These are phyloP conservation scores for Gynostemma pentaphyllum DNA, from an alignment of 306 rosid genomes.

Conservation along the genomic window DNA sequence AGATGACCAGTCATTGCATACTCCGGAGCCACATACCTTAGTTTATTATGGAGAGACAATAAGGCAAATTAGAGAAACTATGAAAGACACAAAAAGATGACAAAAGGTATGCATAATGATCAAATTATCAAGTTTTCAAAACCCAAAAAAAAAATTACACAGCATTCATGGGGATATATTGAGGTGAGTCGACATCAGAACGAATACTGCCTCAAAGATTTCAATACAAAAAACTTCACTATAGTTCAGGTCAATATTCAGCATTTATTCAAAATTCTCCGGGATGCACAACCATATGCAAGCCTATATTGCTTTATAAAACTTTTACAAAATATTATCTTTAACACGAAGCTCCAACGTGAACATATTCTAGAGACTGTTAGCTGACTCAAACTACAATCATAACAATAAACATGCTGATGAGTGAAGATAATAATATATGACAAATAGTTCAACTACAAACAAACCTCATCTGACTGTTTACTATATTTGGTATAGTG, in stretches of 20 bases:
- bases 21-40: conserved; percentile 85
- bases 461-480: not conserved
- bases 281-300: not conserved
- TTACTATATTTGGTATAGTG: not conserved
- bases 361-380: too few species aligned
- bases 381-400: not conserved
- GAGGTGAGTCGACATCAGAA: not conserved
- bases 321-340: not conserved
- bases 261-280: not conserved
- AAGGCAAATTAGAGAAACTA: not conserved
- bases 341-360: too few species aligned
- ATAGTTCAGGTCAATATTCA: not conserved
- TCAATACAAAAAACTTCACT: not conserved
- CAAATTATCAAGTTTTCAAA: too few species aligned
- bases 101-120: not conserved
- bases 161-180: not conserved
- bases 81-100: not conserved
- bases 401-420: not conserved
- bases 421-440: not conserved
- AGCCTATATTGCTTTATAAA: not conserved
- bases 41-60: conserved; percentile 1
- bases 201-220: not conserved
- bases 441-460: not conserved
- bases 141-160: too few species aligned
- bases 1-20: conserved; percentile 95